phyloP scores from a whole-genome alignment of 495 filamentous ascomycete genomes.

The Collariella sp. region DNA sequence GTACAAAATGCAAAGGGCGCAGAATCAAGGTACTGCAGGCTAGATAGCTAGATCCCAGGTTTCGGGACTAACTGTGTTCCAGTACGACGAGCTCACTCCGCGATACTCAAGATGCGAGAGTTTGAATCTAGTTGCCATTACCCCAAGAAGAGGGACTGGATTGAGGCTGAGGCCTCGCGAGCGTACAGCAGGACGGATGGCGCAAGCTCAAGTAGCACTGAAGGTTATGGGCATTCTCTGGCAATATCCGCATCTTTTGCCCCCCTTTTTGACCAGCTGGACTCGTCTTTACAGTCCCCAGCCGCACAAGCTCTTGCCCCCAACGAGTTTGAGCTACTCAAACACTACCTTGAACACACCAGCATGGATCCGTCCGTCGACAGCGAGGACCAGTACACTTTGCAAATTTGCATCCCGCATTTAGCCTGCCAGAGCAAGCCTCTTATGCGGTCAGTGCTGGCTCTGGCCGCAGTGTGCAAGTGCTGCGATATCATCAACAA shows the following conservation, averaged over 20 bases:
- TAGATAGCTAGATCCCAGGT: not conserved
- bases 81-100: constrained; percentile 24
- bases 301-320: constrained; percentile 18
- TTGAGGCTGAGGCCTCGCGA: not conserved
- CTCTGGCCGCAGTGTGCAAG: constrained; percentile 34
- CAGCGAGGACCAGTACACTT: constrained; percentile 30
- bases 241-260: not conserved
- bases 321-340: constrained; percentile 30
- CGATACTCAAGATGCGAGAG: constrained; percentile 21
- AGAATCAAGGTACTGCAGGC: constrained; percentile 22
- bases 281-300: constrained; percentile 7
- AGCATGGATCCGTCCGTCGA: constrained; percentile 30
- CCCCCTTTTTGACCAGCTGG: not conserved
- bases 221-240: constrained; percentile 1
- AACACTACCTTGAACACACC: constrained; percentile 37
- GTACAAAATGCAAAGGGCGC: constrained; percentile 23
- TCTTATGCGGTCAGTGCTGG: constrained; percentile 37
- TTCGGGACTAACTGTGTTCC: not conserved
- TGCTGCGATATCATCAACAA: constrained; percentile 31
- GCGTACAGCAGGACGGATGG: not conserved
- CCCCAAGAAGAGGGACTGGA: constrained; percentile 1
- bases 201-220: not conserved
- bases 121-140: constrained; percentile 24
- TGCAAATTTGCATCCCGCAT: constrained; percentile 36
- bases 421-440: constrained; percentile 34